Base-by-base conservation (phyloP, 2,329 filamentous ascomycete species). In the Ophiocordyceps sinensis region DNA sequence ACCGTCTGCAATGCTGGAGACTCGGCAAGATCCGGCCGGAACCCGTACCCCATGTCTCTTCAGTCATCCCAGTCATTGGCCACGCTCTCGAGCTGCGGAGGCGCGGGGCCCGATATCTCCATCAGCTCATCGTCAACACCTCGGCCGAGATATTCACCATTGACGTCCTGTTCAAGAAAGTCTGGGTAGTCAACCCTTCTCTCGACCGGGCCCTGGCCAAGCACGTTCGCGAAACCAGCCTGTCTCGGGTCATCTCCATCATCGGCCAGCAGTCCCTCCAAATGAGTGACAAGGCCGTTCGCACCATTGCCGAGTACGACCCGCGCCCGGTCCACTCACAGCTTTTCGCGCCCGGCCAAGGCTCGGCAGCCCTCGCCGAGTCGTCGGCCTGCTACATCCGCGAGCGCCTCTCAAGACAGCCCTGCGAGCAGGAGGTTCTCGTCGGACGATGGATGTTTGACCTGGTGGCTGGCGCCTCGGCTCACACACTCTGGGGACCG, bases 381-480 rank as follows among this genome's bases (percentile, higher is more conserved):
- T 42, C 46, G 8, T 54, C 55, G 0, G 46, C 49, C 6, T 41
- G 41, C 3, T 54, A 51, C 13, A 39, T 52, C 3, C 46, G 44
- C 14, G 44, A 49, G 2, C 44, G 49, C 3, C 40, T 58, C 28
- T 36, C 40, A 17, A 42, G 38, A 11, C 52, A 56, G 46, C 43
- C 49, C 1, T 39, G 40, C 1, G 21, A 31, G 2, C 52, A 41
- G 9, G 41, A 53, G 13, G 38, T 56, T n/a, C 30, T 44, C 1
- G 44, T 57, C 21, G 55, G 51, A 0, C 45, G 45, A 10, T 58
- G 53, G 55, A 45, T 58, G 26, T 58, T 58, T 41, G 47, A 51
- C 12, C 19, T 55, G 32, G 49, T 53, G 5, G 51, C 54, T 8
- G 50, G 54, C n/a, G 53, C 54, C n/a, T 51, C 56, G 8, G 55